Conservation (phyloP, 179 eudicot species). For the Spergularia azorica region DNA sequence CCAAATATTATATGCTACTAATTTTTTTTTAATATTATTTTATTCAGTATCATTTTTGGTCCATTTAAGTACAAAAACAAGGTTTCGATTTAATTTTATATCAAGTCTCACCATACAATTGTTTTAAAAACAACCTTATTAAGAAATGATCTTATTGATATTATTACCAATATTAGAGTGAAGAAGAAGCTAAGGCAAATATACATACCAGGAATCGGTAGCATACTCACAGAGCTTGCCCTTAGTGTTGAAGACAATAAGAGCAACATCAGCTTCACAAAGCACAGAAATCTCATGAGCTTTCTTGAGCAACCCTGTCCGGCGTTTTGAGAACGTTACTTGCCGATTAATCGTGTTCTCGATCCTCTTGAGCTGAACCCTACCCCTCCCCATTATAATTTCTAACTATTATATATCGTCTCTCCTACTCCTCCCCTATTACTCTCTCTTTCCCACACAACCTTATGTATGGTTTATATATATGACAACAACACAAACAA, state of each 20-base stretch:
- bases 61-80: not conserved
- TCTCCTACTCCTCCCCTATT: not conserved
- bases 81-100: too few relatives aligned
- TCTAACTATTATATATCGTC: not conserved
- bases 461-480: too few relatives aligned
- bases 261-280: constrained; percentile 46
- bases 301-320: constrained; percentile 45
- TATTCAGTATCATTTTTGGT: not conserved
- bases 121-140: too few relatives aligned
- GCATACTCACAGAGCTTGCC: constrained; percentile 53
- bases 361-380: constrained; percentile 46
- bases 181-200: too few relatives aligned
- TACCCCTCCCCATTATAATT: constrained; percentile 45
- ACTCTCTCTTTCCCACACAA: not conserved
- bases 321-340: constrained; percentile 45
- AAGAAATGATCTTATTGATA: too few relatives aligned
- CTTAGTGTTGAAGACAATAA: constrained; percentile 45
- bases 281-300: constrained; percentile 52
- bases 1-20: not conserved
- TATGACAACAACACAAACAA: too few relatives aligned
- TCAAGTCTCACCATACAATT: too few relatives aligned
- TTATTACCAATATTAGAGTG: too few relatives aligned
- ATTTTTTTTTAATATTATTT: not conserved
- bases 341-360: constrained; percentile 54
- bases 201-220: constrained; percentile 36